phyloP scores from a whole-genome alignment of 805 yeast genomes.

The Saturnispora galanensis region DNA sequence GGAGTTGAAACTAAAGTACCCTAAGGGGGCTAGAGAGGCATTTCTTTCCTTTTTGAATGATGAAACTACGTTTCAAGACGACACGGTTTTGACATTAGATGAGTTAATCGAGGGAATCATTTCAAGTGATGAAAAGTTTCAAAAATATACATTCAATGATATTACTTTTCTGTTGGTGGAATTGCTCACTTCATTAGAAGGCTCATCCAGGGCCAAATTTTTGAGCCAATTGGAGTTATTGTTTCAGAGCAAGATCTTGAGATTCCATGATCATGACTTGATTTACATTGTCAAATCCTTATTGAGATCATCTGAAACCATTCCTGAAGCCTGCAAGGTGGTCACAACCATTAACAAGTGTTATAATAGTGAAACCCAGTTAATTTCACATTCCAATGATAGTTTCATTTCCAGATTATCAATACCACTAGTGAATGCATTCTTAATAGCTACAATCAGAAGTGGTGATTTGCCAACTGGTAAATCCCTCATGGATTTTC shows the following conservation, averaged over 20 bases:
- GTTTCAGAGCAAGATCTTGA: conserved; percentile 8
- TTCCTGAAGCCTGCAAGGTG: not conserved
- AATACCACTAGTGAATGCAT: conserved; percentile 4
- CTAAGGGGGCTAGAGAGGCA: conserved; percentile 3
- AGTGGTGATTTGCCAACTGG: conserved; percentile 16
- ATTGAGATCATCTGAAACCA: not conserved
- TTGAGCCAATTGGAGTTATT: conserved; percentile 4
- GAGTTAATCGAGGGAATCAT: not conserved
- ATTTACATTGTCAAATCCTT: conserved; percentile 1
- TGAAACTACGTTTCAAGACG: not conserved
- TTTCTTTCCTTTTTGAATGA: conserved; percentile 1
- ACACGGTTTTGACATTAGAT: not conserved
- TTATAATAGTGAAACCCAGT: not conserved
- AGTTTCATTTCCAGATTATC: conserved; percentile 5
- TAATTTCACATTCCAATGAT: not conserved
- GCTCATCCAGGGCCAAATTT: not conserved
- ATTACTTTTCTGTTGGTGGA: conserved; percentile 7
- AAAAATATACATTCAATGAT: conserved; percentile 9
- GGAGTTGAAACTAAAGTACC: conserved; percentile 2
- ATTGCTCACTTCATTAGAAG: not conserved
- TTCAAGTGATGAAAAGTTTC: conserved; percentile 1
- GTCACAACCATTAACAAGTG: conserved; percentile 1
- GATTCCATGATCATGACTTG: conserved; percentile 11
- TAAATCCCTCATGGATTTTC: conserved; percentile 10
- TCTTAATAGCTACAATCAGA: conserved; percentile 13